Conservation (phyloP, 2,329 filamentous ascomycete genomes). For the Leptographium wingfieldii region DNA sequence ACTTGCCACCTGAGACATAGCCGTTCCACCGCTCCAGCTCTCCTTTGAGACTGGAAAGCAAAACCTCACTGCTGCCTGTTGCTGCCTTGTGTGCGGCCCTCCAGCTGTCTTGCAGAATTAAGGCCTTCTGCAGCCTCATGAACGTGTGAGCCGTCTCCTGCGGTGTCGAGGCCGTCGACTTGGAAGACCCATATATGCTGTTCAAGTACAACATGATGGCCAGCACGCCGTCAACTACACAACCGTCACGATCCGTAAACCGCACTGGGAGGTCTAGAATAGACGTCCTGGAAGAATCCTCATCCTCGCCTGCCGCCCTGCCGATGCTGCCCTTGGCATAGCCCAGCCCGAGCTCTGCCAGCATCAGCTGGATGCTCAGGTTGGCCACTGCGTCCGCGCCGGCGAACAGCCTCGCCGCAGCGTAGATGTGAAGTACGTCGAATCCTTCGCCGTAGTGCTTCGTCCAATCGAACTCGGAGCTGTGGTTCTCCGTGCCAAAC, state of each 20-base stretch:
- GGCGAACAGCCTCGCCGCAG: constrained; percentile 36
- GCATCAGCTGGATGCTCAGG: constrained; percentile 34
- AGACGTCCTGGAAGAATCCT: constrained; percentile 10
- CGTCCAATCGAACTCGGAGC: constrained; percentile 61
- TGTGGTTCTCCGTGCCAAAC: constrained; percentile 77
- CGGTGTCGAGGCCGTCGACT: constrained; percentile 8
- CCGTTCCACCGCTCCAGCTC: constrained; percentile 29
- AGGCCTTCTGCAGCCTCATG: constrained; percentile 29
- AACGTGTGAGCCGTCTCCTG: constrained; percentile 23
- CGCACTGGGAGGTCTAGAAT: constrained; percentile 22
- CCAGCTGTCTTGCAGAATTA: constrained; percentile 26
- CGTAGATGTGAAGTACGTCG: constrained; percentile 61
- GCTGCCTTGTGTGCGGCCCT: constrained; percentile 7
- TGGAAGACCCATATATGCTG: constrained; percentile 29
- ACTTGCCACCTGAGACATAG: constrained; percentile 22
- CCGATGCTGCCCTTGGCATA: constrained; percentile 33
- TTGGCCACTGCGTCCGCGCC: constrained; percentile 35
- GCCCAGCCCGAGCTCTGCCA: constrained; percentile 33
- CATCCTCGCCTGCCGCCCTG: constrained; percentile 13
- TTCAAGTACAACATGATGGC: constrained; percentile 51
- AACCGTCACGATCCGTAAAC: constrained; percentile 40
- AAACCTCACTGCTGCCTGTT: background rate
- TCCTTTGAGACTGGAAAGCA: constrained; percentile 14
- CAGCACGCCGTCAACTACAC: constrained; percentile 34
- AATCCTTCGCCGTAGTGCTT: constrained; percentile 66